phyloP scores from a whole-genome alignment of 306 rosid species.

The Pyrus betulifolia region DNA sequence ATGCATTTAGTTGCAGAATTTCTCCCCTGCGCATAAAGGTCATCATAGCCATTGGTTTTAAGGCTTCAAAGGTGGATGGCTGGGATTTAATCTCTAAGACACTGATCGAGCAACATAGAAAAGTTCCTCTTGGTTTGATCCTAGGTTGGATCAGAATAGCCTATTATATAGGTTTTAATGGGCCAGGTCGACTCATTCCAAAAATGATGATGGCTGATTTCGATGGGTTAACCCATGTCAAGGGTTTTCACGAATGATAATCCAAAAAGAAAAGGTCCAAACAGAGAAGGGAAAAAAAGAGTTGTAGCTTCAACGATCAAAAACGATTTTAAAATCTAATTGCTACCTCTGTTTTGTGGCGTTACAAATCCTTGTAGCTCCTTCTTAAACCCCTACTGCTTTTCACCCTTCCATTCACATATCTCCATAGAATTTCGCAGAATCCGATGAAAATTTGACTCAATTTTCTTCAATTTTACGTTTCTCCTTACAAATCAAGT shows the following conservation, averaged over 20 bases:
- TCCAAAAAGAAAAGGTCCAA: not conserved
- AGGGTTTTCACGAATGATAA: fast-evolving
- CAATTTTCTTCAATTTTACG: not conserved
- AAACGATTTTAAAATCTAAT: not conserved
- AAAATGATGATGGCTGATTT: no score
- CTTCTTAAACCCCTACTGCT: not conserved
- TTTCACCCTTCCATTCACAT: not conserved
- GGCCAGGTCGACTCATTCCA: no score
- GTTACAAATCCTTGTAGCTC: not conserved
- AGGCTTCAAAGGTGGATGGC: no score
- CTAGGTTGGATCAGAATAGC: no score
- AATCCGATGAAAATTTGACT: not conserved
- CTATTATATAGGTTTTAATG: no score
- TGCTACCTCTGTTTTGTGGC: not conserved
- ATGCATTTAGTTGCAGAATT: no score
- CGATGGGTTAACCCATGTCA: no score
- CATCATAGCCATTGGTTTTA: no score
- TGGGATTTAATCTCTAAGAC: no score
- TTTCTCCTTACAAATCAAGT: not conserved
- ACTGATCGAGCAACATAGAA: no score
- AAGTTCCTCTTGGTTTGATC: no score
- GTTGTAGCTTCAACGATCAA: conserved; percentile 5
- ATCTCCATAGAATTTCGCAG: not conserved
- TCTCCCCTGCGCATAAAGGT: no score
- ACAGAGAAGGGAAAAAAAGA: not conserved